phyloP scores from a whole-genome alignment of 495 filamentous ascomycete genomes.

The Choiromyces venosus region DNA sequence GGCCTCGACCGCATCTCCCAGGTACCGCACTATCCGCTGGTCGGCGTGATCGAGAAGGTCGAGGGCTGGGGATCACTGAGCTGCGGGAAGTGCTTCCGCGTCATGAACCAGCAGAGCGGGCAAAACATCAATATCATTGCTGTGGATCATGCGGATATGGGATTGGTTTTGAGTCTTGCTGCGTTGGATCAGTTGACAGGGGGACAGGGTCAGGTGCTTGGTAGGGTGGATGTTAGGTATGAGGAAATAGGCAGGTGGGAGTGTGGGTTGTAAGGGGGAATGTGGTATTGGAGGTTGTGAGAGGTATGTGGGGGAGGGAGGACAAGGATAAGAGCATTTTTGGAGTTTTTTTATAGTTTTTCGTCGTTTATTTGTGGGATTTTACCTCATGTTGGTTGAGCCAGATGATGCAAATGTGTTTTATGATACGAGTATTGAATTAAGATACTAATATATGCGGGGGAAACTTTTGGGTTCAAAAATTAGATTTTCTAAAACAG shows the following conservation, averaged over 20 bases:
- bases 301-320: background rate
- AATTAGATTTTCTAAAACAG: too few relatives aligned
- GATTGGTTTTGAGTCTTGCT: slow-evolving; percentile 50
- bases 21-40: slow-evolving; percentile 49
- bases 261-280: slow-evolving; percentile 2
- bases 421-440: too few relatives aligned
- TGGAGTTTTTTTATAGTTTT: background rate
- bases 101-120: slow-evolving; percentile 56
- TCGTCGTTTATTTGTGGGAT: too few relatives aligned
- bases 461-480: too few relatives aligned
- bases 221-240: slow-evolving; percentile 54
- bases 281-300: background rate
- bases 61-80: slow-evolving; percentile 52
- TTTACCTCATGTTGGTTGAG: too few relatives aligned
- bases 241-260: background rate
- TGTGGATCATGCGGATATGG: slow-evolving; percentile 57
- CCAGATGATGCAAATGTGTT: too few relatives aligned
- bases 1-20: slow-evolving; percentile 45
- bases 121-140: slow-evolving; percentile 58
- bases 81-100: slow-evolving; percentile 66
- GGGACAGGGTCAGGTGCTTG: slow-evolving; percentile 51
- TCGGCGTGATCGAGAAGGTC: slow-evolving; percentile 60
- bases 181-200: slow-evolving; percentile 66
- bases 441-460: too few relatives aligned
- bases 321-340: too few relatives aligned